A percentile compares a stretch with the other conserved stretches of the same genome.
Conservation (phyloP, 768 basidiomycete species). For the Tylopilus vinaceipallidus region DNA sequence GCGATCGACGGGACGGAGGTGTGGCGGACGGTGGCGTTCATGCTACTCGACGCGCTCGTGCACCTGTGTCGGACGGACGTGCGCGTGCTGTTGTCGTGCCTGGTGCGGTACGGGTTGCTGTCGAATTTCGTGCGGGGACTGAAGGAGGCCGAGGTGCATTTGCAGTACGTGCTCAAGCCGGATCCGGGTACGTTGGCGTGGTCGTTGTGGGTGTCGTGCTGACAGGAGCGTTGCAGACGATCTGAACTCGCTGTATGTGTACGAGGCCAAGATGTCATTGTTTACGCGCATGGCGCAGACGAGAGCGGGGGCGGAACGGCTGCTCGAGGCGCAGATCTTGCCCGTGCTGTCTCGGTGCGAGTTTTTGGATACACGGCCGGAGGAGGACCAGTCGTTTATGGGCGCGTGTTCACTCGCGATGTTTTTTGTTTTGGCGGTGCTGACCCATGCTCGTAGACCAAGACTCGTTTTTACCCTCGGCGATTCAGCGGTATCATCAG, state of each 20-base stretch:
- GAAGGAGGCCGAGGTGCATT: conserved; percentile 74
- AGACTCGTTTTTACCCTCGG: conserved; percentile 84
- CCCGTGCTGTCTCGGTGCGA: conserved; percentile 79
- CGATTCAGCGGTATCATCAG: conserved; percentile 88
- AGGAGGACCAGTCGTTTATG: conserved; percentile 78
- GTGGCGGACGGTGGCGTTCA: conserved; percentile 95
- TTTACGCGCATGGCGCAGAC: conserved; percentile 84
- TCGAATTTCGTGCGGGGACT: conserved; percentile 78
- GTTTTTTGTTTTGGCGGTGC: neutral
- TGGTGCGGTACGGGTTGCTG: conserved; percentile 75
- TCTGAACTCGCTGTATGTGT: conserved; percentile 88
- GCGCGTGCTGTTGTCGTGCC: conserved; percentile 51
- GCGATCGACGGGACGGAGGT: conserved; percentile 94
- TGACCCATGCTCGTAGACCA: conserved; percentile 48
- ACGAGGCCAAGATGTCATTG: conserved; percentile 91
- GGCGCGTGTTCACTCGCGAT: conserved; percentile 45
- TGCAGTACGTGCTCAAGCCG: conserved; percentile 78
- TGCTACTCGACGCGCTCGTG: conserved; percentile 79
- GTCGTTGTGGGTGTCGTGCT: neutral
- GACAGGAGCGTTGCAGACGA: conserved; percentile 59
- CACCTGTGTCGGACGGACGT: conserved; percentile 70
- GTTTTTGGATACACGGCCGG: conserved; percentile 82
- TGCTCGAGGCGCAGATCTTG: conserved; percentile 77
- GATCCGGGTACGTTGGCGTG: conserved; percentile 71
- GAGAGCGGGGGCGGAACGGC: conserved; percentile 76